These are phyloP conservation scores for Dioscorea zingiberensis DNA, from an alignment of 106 monocot genomes.

Conservation along the genomic window DNA sequence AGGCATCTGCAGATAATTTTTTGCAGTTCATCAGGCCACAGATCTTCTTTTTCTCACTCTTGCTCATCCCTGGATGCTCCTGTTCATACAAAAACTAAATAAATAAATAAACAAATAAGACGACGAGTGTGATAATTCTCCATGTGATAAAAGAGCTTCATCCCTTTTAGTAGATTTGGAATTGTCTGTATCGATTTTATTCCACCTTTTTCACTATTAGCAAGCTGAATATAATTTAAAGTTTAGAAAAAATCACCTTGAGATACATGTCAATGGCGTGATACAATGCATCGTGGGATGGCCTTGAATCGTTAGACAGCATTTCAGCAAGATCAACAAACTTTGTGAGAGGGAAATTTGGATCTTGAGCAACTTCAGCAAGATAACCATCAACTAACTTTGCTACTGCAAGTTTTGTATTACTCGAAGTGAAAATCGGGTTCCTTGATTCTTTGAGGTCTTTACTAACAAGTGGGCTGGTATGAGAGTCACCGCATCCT, in stretches of 20 bases:
- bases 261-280: slow-evolving; percentile 75
- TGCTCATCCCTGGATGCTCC: slow-evolving; percentile 73
- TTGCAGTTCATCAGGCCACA: slow-evolving; percentile 75
- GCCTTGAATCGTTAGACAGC: slow-evolving; percentile 44
- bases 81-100: slow-evolving; percentile 13
- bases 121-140: no score
- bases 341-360: slow-evolving; percentile 55
- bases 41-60: slow-evolving; percentile 79
- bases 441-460: slow-evolving; percentile 26
- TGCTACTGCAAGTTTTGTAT: slow-evolving; percentile 46
- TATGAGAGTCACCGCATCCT: slow-evolving; percentile 13
- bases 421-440: slow-evolving; percentile 11
- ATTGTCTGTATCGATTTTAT: no score
- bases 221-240: no score
- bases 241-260: slow-evolving; percentile 46
- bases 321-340: slow-evolving; percentile 77
- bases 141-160: no score
- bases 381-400: slow-evolving; percentile 77
- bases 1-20: slow-evolving; percentile 66
- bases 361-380: slow-evolving; percentile 70
- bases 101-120: no score
- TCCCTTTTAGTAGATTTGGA: no score
- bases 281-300: slow-evolving; percentile 75
- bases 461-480: slow-evolving; percentile 1
- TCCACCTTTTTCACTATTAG: no score